Percentiles rank a stretch among this genome's conserved stretches.
phyloP scores from a whole-genome alignment of 1,284 basidiomycete species.

The Pseudozyma hubeiensis region DNA sequence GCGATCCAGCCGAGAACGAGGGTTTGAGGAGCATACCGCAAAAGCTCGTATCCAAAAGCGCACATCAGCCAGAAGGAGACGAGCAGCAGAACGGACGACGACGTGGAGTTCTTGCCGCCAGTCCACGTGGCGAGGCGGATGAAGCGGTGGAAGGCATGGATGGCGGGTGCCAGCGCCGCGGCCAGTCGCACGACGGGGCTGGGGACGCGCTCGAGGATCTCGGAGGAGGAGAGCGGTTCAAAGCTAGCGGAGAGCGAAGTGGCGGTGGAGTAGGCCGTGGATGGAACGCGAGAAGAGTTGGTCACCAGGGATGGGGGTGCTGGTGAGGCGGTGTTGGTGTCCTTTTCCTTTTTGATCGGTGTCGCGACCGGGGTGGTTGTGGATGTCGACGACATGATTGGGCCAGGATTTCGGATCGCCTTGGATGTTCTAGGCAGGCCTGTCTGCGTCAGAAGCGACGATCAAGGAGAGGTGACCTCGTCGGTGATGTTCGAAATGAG shows the following conservation, averaged over 20 bases:
- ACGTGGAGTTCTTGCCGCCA: conserved; percentile 46
- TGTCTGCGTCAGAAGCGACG: not conserved
- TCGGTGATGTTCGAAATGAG: no score
- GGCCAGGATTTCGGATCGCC: not conserved
- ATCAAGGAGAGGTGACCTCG: no score
- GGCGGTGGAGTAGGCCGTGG: conserved; percentile 25
- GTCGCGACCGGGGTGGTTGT: conserved; percentile 17
- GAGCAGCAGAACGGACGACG: conserved; percentile 58
- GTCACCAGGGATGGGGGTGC: conserved; percentile 34
- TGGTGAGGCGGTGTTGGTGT: conserved; percentile 5
- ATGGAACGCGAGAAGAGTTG: conserved; percentile 33
- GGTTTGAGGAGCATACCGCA: conserved; percentile 64
- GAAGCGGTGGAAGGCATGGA: conserved; percentile 50
- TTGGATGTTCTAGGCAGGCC: not conserved
- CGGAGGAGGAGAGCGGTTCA: conserved; percentile 42
- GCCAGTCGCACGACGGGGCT: conserved; percentile 50
- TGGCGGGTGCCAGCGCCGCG: conserved; percentile 49
- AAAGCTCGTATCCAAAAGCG: conserved; percentile 63
- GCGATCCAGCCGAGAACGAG: conserved; percentile 52
- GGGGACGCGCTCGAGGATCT: conserved; percentile 57
- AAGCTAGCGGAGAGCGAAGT: conserved; percentile 41
- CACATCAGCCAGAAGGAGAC: conserved; percentile 58
- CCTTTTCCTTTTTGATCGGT: conserved; percentile 31
- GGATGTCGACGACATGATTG: conserved; percentile 30
- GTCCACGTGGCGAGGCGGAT: conserved; percentile 65